A percentile compares a stretch with the other conserved stretches of the same genome.
Evolutionary conservation across 2,329 filamentous ascomycete species (phyloP).

Genomic region (Byssoonygena ceratinophila): DNA sequence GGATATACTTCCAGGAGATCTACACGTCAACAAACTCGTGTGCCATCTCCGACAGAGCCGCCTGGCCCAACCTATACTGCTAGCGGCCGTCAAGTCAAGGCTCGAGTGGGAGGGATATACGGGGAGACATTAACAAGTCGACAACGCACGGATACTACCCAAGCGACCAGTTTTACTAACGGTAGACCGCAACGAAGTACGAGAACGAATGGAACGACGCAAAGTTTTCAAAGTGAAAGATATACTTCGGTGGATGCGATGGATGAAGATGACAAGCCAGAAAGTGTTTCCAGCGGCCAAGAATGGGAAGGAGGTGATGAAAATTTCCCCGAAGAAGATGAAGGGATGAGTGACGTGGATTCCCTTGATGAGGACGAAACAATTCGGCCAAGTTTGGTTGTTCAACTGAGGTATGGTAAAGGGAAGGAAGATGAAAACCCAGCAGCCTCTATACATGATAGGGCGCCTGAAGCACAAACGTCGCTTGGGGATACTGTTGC

Average conservation of each 20-base stretch:
- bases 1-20: conserved; percentile 53
- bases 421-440: conserved; percentile 12
- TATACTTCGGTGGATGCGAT: conserved; percentile 53
- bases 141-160: conserved; percentile 36
- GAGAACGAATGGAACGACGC: not conserved
- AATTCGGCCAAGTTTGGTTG: conserved; percentile 55
- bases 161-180: conserved; percentile 27
- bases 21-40: conserved; percentile 54
- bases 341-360: conserved; percentile 33
- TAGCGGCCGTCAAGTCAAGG: conserved; percentile 70
- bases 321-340: conserved; percentile 47
- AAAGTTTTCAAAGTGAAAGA: conserved; percentile 36
- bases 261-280: conserved; percentile 60
- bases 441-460: not conserved
- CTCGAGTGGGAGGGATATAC: conserved; percentile 44
- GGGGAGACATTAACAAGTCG: conserved; percentile 48
- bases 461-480: not conserved
- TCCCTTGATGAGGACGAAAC: conserved; percentile 36
- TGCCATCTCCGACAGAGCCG: conserved; percentile 61
- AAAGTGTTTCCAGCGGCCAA: conserved; percentile 47
- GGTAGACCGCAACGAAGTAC: conserved; percentile 35
- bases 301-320: conserved; percentile 69
- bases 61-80: conserved; percentile 59
- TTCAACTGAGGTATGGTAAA: conserved; percentile 52
- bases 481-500: not conserved